Evolutionary conservation across 371 early-diverging fungal genomes (phyloP), one percentile per base, ranked within the genome.

Genomic region (Zychaea mexicana): DNA sequence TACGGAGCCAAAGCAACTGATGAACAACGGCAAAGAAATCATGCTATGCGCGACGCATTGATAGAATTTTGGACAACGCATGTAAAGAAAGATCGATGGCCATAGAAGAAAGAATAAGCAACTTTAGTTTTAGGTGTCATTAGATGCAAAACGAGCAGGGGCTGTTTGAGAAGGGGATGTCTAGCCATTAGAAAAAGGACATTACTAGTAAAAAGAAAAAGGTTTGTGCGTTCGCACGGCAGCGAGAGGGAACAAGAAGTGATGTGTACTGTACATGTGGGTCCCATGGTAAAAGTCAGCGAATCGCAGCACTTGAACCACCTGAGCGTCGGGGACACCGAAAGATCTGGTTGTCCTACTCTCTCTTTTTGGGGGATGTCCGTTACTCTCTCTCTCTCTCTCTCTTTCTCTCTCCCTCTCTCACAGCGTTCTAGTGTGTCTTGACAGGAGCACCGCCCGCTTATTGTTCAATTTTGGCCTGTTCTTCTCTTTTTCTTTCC

Each of bases 1-100:
- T 78, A 76, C 57, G 79, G 79, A 0, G 57, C 67, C 31, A 75
- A 71, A 39, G 73, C 72, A 13, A 76, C 72, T 5, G 2, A 24
- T 5, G 70, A 71, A 26, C 70, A 78, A 60, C 27, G 46, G 17
- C 6, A 45, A 58, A 12, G 13, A 7, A 59, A 58, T 22, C 15
- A 22, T 13, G 49, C 26, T 2, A 53, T 65, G 17, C 49, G 55
- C 9, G 28, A 47, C 7, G 28, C 45, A 32, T 28, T 65, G 26
- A 32, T 52, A 3, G 42, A 39, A 1, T 24, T 58, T 7, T 65
- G 58, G 53, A 54, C 21, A 19, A 38, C 32, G 15, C 32, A 22
- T 10, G 22, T 62, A 17, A 21, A 27, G 21, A 60, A 62, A 55
- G 52, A 28, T 17, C 42, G 26, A 26, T 59, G 54, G 54, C 3